Evolutionary conservation across 495 filamentous ascomycete genomes (phyloP), one percentile per base, ranked within the genome.

Genomic region (Penicillium samsonianum): DNA sequence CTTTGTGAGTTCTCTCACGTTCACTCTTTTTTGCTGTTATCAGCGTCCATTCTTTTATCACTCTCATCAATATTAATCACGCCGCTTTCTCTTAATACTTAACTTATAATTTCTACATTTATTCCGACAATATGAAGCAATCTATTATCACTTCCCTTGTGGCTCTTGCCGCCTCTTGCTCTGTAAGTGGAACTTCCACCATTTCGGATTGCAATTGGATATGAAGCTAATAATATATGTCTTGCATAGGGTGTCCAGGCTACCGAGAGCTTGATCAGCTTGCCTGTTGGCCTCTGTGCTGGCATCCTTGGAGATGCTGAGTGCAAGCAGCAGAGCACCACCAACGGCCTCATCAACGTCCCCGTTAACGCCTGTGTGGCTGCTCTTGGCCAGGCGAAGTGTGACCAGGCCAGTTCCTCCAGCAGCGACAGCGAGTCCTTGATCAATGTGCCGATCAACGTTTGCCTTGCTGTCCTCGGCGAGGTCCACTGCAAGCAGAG

Each of bases 391-490:
- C 26, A 67, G 37, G 67, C 62, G 53, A 67, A 69, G 60, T 71
- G 68, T 57, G 58, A 71, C 40, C 68, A 71, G 49, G 64, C 42
- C 41, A 61, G 63, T 38, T 25, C 23, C 14, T 19, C 37, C 58
- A 17, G 26, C 50, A 41, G 33, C 35, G 46, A 52, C 33, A 42
- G 56, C 23, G 61, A 59, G 35, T 61, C 67, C 41, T 44, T 71
- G 54, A 71, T 71, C 62, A 69, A 63, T 43, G 66, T 71, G 1
- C 68, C 68, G 31, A 62, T 71, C 57, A 69, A 71, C 54, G 31
- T 68, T 45, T 71, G 61, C 20, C 51, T 63, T 23, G 57, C 61
- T 35, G 57, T 63, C 22, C 57, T 63, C 28, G 61, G 61, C 5
- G 52, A 60, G 22, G 42, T 46, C 19, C 37, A 55, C 23, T 63